Conservation (phyloP, 176 grass and related monocot genomes). For the Phoenix roebelenii region DNA sequence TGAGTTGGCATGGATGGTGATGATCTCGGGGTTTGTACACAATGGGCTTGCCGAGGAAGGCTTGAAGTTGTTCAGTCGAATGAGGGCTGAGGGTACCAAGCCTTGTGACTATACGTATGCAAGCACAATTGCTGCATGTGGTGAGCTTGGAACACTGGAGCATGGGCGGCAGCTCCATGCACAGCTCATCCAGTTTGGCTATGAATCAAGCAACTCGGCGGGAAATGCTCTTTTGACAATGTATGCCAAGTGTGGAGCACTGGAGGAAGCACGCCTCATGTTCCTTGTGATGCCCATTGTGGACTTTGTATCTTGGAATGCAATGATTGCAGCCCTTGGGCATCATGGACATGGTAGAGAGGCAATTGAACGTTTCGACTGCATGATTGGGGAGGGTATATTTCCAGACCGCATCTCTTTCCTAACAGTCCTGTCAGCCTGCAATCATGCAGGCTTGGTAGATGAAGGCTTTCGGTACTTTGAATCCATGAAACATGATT, state of each 20-base stretch:
- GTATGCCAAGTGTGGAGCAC: slow-evolving; percentile 78
- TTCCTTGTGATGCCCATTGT: slow-evolving; percentile 63
- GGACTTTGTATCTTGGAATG: slow-evolving; percentile 79
- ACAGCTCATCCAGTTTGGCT: slow-evolving; percentile 58
- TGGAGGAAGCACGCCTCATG: slow-evolving; percentile 46
- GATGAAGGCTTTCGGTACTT: slow-evolving; percentile 75
- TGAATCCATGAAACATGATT: slow-evolving; percentile 69
- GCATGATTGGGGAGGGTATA: slow-evolving; percentile 48
- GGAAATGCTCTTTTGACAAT: slow-evolving; percentile 78
- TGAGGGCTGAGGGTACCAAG: slow-evolving; percentile 42
- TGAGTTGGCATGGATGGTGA: slow-evolving; percentile 88
- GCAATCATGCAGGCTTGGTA: slow-evolving; percentile 72
- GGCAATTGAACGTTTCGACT: slow-evolving; percentile 62
- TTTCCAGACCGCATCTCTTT: slow-evolving; percentile 67
- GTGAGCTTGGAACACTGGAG: slow-evolving; percentile 48
- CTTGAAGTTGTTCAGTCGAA: slow-evolving; percentile 49
- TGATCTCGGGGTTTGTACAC: slow-evolving; percentile 74
- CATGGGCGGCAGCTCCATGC: slow-evolving; percentile 66
- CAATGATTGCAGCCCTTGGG: slow-evolving; percentile 75
- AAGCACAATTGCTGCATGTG: slow-evolving; percentile 61
- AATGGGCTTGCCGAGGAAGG: slow-evolving; percentile 60
- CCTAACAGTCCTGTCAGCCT: slow-evolving; percentile 67
- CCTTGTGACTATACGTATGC: slow-evolving; percentile 72
- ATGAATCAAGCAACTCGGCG: slow-evolving; percentile 68
- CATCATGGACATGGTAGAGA: slow-evolving; percentile 71